Conservation (phyloP, 2,329 filamentous ascomycete genomes). For the Aspergillus arachidicola region DNA sequence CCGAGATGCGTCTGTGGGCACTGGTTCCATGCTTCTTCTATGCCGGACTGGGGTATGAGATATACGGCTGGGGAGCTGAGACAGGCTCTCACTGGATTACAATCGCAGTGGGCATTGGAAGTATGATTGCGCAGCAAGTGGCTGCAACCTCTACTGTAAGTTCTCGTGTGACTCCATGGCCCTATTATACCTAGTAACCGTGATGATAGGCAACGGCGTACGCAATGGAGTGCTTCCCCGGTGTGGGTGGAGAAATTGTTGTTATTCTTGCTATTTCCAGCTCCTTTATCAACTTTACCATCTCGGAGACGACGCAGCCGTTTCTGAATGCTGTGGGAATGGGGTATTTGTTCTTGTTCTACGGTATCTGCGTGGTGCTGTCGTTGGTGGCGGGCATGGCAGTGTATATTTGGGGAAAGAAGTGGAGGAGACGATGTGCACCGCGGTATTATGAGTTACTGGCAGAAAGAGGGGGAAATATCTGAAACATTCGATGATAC, state of each 20-base stretch:
- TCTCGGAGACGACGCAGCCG: conserved; percentile 4
- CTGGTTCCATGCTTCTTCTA: conserved; percentile 5
- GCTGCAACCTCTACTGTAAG: too few relatives aligned
- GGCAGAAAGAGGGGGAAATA: not conserved
- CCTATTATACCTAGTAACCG: too few relatives aligned
- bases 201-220: too few relatives aligned
- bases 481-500: not conserved
- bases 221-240: too few relatives aligned
- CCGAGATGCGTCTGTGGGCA: not conserved
- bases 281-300: conserved; percentile 4
- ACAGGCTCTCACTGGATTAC: not conserved
- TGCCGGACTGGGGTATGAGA: not conserved
- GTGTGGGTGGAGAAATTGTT: too few relatives aligned
- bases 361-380: conserved; percentile 1
- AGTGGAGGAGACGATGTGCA: not conserved
- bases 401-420: conserved; percentile 1
- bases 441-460: conserved; percentile 6
- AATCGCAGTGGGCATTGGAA: too few relatives aligned
- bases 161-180: too few relatives aligned
- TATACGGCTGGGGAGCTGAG: conserved; percentile 2
- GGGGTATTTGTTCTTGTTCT: conserved; percentile 5
- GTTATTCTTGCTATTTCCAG: too few relatives aligned
- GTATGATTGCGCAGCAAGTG: too few relatives aligned
- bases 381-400: conserved; percentile 2
- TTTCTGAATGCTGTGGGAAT: not conserved